phyloP scores from a whole-genome alignment of 2,329 filamentous ascomycete species.

The Phaeosphaeria sp. region DNA sequence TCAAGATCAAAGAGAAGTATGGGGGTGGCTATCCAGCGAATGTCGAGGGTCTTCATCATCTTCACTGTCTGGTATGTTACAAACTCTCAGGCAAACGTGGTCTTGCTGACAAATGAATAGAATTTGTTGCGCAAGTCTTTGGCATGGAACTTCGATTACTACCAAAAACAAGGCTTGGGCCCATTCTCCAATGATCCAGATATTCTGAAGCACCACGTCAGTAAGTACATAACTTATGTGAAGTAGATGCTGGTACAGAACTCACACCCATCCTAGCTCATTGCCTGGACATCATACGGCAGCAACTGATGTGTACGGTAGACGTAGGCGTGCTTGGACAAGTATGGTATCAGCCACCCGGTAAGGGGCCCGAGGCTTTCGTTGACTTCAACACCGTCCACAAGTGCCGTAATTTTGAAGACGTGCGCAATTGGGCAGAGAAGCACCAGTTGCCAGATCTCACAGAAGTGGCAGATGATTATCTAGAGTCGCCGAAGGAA shows the following conservation, averaged over 20 bases:
- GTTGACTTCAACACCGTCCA: conserved; percentile 69
- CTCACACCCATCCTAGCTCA: conserved; percentile 48
- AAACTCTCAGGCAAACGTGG: neutral
- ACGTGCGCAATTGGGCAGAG: conserved; percentile 62
- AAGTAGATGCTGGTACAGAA: neutral
- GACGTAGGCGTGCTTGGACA: conserved; percentile 68
- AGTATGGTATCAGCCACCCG: conserved; percentile 63
- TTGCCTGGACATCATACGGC: conserved; percentile 67
- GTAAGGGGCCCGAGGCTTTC: conserved; percentile 59
- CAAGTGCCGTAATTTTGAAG: conserved; percentile 65
- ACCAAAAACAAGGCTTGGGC: conserved; percentile 58
- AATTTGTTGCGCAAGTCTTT: conserved; percentile 66
- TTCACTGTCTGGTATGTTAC: conserved; percentile 62
- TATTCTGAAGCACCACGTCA: conserved; percentile 64
- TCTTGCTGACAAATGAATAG: conserved; percentile 34
- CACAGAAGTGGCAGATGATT: conserved; percentile 43
- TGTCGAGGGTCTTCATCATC: conserved; percentile 63
- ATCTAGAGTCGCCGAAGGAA: conserved; percentile 48
- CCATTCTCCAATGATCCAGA: conserved; percentile 63
- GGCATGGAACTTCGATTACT: conserved; percentile 67
- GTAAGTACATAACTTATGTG: conserved; percentile 52
- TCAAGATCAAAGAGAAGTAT: conserved; percentile 63
- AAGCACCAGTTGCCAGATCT: conserved; percentile 56
- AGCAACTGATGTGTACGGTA: conserved; percentile 69
- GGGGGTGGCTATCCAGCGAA: conserved; percentile 67